Conservation (phyloP, 768 basidiomycete species). For the Favolaschia claudopus region DNA sequence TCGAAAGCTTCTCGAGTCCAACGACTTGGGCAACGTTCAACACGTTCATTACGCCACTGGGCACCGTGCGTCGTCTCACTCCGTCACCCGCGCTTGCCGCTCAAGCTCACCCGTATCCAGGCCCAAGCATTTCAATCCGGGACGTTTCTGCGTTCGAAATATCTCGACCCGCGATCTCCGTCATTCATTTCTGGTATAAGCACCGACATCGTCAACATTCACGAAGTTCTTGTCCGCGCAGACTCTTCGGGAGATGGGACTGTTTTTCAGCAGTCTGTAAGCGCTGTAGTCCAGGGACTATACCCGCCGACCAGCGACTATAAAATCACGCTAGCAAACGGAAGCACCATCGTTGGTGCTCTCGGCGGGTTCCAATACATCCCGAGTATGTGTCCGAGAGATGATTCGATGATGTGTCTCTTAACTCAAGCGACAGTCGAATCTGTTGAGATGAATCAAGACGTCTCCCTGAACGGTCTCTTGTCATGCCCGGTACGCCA, state of each 20-base stretch:
- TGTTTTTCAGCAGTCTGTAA: constrained; percentile 59
- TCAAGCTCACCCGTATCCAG: not conserved
- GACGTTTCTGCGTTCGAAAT: constrained; percentile 44
- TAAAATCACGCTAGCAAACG: constrained; percentile 57
- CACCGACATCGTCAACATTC: constrained; percentile 39
- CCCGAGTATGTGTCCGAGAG: constrained; percentile 12
- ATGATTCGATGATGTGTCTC: constrained; percentile 6
- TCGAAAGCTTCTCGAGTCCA: constrained; percentile 25
- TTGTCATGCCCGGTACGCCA: constrained; percentile 50
- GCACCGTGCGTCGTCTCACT: constrained; percentile 6
- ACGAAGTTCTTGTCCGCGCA: constrained; percentile 52
- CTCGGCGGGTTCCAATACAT: constrained; percentile 55
- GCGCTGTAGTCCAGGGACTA: constrained; percentile 61
- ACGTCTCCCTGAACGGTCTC: constrained; percentile 56
- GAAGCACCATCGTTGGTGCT: constrained; percentile 52
- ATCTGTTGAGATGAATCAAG: constrained; percentile 51
- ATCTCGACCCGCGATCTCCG: constrained; percentile 49
- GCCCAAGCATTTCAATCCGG: constrained; percentile 36
- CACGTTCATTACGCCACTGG: constrained; percentile 26
- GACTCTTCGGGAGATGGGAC: constrained; percentile 61
- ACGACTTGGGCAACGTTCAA: constrained; percentile 22
- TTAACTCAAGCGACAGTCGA: constrained; percentile 39
- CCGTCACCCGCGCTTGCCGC: not conserved
- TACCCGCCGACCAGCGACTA: constrained; percentile 50
- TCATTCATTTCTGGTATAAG: constrained; percentile 47